Base-by-base conservation (phyloP, 768 basidiomycete genomes). In the Amanita pallidorosea region DNA sequence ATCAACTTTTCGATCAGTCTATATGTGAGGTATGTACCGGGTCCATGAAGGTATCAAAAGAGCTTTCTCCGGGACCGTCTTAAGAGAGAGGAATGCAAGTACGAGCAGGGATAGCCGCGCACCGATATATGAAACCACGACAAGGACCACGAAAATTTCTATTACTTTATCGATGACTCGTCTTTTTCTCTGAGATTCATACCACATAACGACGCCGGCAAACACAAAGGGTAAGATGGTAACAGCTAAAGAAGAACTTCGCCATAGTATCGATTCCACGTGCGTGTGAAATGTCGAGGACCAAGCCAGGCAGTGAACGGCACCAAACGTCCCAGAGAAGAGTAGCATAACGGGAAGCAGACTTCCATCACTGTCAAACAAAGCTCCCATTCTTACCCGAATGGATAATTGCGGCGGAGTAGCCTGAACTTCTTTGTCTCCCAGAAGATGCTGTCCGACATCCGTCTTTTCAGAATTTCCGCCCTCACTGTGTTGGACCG, bases 241-340 rank as follows among this genome's bases (percentile, higher is more conserved):
- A 13, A 64, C 56, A 5, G 56, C 35, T 4, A 60, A 23, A 0
- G 61, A 53, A 7, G 45, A 57, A n/a, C 53, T 45, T 5, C 59
- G 57, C 66, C 66, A 67, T 2, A 63, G n/a, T 5, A 55, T 38
- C 41, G 53, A 17, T 36, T 64, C 64, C 1, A 31, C 11, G 8
- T 47, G 22, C 1, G 55, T 56, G 7, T 63, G 61, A 45, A 67
- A 67, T 0, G 53, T 13, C 29, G 59, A 61, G 22, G 45, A 13
- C 67, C 67, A 66, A 8, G 57, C 62, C 25, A 65, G 49, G 41
- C 56, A 62, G 43, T 63, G 65, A 11, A 61, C 53, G 5, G 34
- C 56, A 2, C 63, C 59, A 29, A 66, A 66, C n/a, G 58, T 46
- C 4, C 48, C 47, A 5, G 37, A 53, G 7, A 57, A 12, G 23